Percentiles rank a stretch among this genome's conserved stretches.
phyloP scores from a whole-genome alignment of 2,329 filamentous ascomycete species.

The Alternaria brassicae region DNA sequence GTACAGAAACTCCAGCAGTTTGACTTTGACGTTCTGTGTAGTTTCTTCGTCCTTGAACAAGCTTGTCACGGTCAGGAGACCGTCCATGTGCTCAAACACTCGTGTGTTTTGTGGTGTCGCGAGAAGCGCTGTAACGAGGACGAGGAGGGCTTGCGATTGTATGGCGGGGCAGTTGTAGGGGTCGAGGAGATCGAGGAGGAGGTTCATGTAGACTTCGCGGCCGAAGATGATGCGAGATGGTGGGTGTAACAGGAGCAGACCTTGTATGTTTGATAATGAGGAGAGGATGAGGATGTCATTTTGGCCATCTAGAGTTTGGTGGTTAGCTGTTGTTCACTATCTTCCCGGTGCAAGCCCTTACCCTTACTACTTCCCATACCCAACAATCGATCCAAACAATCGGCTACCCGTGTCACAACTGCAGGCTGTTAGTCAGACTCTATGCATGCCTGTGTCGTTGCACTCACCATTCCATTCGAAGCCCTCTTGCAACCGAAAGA shows the following conservation, averaged over 20 bases:
- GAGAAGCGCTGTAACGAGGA: constrained; percentile 86
- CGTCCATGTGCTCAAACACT: constrained; percentile 90
- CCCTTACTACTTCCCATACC: constrained; percentile 70
- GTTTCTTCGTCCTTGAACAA: constrained; percentile 91
- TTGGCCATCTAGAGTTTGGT: constrained; percentile 65
- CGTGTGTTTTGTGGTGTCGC: constrained; percentile 87
- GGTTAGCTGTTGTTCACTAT: not conserved
- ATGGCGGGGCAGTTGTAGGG: constrained; percentile 88
- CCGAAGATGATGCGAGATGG: constrained; percentile 87
- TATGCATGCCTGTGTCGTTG: not conserved
- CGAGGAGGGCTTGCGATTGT: constrained; percentile 87
- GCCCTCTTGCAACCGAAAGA: constrained; percentile 94
- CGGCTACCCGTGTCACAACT: constrained; percentile 84
- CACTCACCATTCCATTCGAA: constrained; percentile 89
- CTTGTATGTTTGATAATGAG: constrained; percentile 88
- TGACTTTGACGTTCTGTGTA: constrained; percentile 87
- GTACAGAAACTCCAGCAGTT: constrained; percentile 96
- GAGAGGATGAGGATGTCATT: constrained; percentile 90
- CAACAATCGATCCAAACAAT: constrained; percentile 83
- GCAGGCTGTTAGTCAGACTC: not conserved
- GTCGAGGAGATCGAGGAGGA: constrained; percentile 93
- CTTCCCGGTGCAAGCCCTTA: constrained; percentile 6
- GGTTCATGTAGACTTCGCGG: constrained; percentile 92
- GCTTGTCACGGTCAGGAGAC: constrained; percentile 87
- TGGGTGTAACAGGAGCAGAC: constrained; percentile 84